Evolutionary conservation across 371 early-diverging fungal genomes (phyloP).

Genomic region (Haplosporangium sp.): DNA sequence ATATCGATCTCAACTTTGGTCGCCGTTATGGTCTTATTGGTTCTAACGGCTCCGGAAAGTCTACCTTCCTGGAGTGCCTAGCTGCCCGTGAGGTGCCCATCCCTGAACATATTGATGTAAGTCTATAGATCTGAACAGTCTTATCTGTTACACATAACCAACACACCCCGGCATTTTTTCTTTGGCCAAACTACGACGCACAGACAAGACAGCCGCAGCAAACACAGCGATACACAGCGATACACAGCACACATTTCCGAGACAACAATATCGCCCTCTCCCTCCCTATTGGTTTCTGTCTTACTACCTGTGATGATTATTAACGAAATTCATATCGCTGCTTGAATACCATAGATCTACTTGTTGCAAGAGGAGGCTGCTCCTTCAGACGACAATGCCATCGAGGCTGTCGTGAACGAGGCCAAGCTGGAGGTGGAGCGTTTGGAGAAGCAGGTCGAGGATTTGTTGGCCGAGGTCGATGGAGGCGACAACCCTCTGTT

Average conservation of each 20-base stretch:
- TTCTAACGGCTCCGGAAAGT: conserved; percentile 98
- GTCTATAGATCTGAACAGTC: conserved; percentile 15
- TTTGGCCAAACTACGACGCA: not conserved
- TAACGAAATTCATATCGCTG: not conserved
- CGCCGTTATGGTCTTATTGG: conserved; percentile 98
- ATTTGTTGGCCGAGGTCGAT: conserved; percentile 81
- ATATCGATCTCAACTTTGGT: conserved; percentile 97
- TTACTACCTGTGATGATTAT: no score
- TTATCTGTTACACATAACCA: not conserved
- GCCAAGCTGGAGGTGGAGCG: conserved; percentile 91
- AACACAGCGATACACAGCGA: no score
- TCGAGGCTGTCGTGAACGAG: conserved; percentile 90
- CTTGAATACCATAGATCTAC: conserved; percentile 71
- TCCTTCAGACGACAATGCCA: conserved; percentile 90
- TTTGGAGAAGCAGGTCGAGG: conserved; percentile 92
- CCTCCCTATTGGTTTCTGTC: no score
- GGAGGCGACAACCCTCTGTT: conserved; percentile 90
- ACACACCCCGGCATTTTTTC: no score
- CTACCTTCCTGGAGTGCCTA: conserved; percentile 95
- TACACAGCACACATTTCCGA: not conserved
- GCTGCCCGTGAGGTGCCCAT: conserved; percentile 96
- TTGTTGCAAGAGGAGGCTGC: conserved; percentile 96
- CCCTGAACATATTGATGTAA: conserved; percentile 95
- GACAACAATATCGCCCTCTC: not conserved
- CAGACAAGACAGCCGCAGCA: no score